phyloP scores from a whole-genome alignment of 2,329 filamentous ascomycete genomes.

The Monilinia vaccinii-corymbosi region DNA sequence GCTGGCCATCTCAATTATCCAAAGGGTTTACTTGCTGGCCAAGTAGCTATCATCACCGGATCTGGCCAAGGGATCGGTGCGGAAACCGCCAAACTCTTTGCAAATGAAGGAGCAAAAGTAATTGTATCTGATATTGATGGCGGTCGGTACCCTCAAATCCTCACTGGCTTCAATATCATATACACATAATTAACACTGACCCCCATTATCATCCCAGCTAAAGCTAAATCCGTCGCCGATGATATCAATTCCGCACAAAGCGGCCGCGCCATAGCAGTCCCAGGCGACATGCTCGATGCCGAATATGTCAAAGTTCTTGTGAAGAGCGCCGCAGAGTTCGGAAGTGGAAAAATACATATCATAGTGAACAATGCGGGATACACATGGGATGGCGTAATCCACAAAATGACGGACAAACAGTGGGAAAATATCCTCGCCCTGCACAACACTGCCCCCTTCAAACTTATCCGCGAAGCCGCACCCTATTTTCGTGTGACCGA shows the following conservation, averaged over 20 bases:
- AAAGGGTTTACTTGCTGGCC: conserved; percentile 65
- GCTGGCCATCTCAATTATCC: conserved; percentile 75
- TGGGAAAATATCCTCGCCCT: conserved; percentile 82
- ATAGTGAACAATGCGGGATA: conserved; percentile 89
- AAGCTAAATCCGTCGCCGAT: conserved; percentile 58
- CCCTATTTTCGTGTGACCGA: conserved; percentile 85
- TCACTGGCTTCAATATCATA: background rate
- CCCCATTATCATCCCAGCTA: conserved; percentile 40
- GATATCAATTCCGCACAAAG: conserved; percentile 50
- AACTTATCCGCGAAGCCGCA: conserved; percentile 67
- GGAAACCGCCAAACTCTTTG: conserved; percentile 72
- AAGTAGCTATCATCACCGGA: conserved; percentile 82
- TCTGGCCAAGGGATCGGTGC: conserved; percentile 83
- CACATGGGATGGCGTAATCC: conserved; percentile 88
- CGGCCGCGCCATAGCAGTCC: conserved; percentile 63
- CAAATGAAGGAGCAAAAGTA: conserved; percentile 80
- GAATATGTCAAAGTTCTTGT: conserved; percentile 66
- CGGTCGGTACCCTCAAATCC: conserved; percentile 35
- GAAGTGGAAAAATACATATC: conserved; percentile 79
- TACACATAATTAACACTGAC: conserved; percentile 13
- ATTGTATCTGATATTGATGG: conserved; percentile 76
- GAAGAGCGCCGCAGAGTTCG: conserved; percentile 67
- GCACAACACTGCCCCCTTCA: conserved; percentile 80
- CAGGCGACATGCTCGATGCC: conserved; percentile 67
- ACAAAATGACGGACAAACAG: conserved; percentile 88